phyloP scores from a whole-genome alignment of 2,329 filamentous ascomycete species.

The Ophiognomonia clavigignenti-juglandacearum region DNA sequence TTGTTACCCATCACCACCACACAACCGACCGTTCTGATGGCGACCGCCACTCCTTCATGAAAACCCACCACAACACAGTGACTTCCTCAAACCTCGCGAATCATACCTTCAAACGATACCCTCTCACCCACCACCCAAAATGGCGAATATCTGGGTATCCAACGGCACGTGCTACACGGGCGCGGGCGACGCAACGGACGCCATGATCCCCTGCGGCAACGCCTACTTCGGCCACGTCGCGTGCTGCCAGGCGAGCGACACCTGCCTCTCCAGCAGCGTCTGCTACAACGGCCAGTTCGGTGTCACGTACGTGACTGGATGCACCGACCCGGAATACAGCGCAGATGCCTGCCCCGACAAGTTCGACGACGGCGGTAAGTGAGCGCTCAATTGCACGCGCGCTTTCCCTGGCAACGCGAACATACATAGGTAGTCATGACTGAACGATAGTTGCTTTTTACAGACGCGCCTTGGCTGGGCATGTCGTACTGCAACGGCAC shows the following conservation, averaged over 20 bases:
- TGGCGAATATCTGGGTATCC: slow-evolving; percentile 22
- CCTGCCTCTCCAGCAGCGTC: slow-evolving; percentile 25
- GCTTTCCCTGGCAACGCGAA: too few relatives aligned
- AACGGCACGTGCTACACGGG: slow-evolving; percentile 29
- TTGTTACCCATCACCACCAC: too few relatives aligned
- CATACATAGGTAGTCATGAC: too few relatives aligned
- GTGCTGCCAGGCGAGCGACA: slow-evolving; percentile 28
- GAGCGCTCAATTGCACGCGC: neutral
- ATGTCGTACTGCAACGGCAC: too few relatives aligned
- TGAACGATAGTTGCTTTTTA: too few relatives aligned
- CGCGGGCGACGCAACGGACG: slow-evolving; percentile 11
- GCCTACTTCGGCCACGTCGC: slow-evolving; percentile 24
- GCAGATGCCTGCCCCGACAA: slow-evolving; percentile 30
- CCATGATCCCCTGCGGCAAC: slow-evolving; percentile 30
- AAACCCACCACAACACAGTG: too few relatives aligned
- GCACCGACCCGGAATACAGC: slow-evolving; percentile 28
- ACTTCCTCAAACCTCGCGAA: too few relatives aligned
- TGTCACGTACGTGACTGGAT: slow-evolving; percentile 33
- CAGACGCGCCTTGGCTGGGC: too few relatives aligned
- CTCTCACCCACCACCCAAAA: neutral
- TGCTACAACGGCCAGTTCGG: slow-evolving; percentile 17
- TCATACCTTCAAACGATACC: neutral
- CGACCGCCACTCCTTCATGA: too few relatives aligned
- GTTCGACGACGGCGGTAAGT: slow-evolving; percentile 14
- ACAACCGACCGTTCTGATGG: too few relatives aligned